These are phyloP conservation scores for Solanum peruvianum DNA, from an alignment of 257 asterid genomes.

Conservation along the genomic window DNA sequence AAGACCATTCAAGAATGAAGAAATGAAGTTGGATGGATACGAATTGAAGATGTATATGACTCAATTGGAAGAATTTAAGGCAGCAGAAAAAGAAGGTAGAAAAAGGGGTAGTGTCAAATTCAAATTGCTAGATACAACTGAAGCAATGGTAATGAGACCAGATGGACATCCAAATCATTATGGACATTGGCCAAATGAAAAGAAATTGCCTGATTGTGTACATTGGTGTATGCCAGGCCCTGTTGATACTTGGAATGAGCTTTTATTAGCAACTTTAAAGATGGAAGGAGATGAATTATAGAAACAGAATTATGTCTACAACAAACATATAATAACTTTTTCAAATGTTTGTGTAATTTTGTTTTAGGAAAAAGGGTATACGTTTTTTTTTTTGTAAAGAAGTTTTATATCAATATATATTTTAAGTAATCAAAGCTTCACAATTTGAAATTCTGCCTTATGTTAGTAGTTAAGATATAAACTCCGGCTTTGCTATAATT, in stretches of 20 bases:
- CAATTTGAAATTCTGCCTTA: no score
- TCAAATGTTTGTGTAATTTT: background rate
- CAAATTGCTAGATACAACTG: conserved; percentile 38
- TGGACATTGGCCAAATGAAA: conserved; percentile 54
- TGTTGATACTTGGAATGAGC: conserved; percentile 16
- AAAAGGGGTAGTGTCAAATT: conserved; percentile 15
- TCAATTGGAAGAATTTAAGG: conserved; percentile 42
- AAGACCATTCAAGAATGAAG: conserved; percentile 29
- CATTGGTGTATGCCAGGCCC: conserved; percentile 30
- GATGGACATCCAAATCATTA: conserved; percentile 58
- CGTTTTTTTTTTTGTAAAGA: background rate
- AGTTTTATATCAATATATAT: background rate
- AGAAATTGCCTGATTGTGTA: conserved; percentile 27
- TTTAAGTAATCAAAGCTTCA: background rate
- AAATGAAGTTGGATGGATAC: conserved; percentile 26
- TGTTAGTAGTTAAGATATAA: background rate
- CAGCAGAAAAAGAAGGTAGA: conserved; percentile 14
- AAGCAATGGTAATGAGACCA: conserved; percentile 45
- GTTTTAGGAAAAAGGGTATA: background rate
- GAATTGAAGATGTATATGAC: conserved; percentile 26
- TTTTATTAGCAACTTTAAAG: conserved; percentile 8
- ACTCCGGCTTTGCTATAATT: background rate
- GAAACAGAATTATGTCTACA: background rate
- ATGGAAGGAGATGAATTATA: conserved; percentile 2
- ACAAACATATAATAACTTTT: background rate